These are phyloP conservation scores for Rhizopogon salebrosus DNA, from an alignment of 768 basidiomycete species.

Conservation along the genomic window DNA sequence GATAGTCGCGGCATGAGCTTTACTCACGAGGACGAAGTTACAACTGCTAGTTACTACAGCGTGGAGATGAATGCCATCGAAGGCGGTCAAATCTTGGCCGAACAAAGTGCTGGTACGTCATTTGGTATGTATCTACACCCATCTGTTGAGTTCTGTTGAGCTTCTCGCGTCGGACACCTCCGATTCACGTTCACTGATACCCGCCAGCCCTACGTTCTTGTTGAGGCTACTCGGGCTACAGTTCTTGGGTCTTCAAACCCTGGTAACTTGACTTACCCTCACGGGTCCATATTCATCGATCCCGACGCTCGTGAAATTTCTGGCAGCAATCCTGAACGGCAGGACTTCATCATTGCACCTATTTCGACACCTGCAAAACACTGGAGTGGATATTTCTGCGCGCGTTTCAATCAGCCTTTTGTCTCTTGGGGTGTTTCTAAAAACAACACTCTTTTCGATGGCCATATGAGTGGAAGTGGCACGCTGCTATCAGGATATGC, in stretches of 20 bases:
- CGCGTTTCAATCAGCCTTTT: constrained; percentile 48
- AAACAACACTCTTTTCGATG: constrained; percentile 32
- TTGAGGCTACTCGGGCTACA: constrained; percentile 63
- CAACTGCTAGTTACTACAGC: constrained; percentile 50
- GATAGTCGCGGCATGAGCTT: constrained; percentile 54
- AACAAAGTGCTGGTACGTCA: constrained; percentile 59
- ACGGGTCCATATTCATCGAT: constrained; percentile 46
- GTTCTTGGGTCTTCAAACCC: constrained; percentile 50
- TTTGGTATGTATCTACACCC: not conserved
- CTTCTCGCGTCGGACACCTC: constrained; percentile 72
- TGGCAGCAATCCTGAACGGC: constrained; percentile 63
- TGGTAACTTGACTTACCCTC: constrained; percentile 45
- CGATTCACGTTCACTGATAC: constrained; percentile 58
- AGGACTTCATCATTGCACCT: constrained; percentile 67
- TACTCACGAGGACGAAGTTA: constrained; percentile 46
- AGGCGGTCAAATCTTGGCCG: constrained; percentile 46
- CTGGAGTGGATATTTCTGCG: constrained; percentile 49
- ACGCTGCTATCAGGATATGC: constrained; percentile 48
- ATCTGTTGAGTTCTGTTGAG: constrained; percentile 26
- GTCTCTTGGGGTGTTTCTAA: constrained; percentile 44
- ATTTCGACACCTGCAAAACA: constrained; percentile 33
- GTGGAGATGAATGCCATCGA: constrained; percentile 50
- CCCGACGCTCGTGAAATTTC: constrained; percentile 43
- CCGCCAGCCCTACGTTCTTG: constrained; percentile 48
- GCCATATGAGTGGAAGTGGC: constrained; percentile 32